Evolutionary conservation across 345 rosid genomes (phyloP), one percentile per base, ranked within the genome.

Genomic region (Fremontodendron californicum): DNA sequence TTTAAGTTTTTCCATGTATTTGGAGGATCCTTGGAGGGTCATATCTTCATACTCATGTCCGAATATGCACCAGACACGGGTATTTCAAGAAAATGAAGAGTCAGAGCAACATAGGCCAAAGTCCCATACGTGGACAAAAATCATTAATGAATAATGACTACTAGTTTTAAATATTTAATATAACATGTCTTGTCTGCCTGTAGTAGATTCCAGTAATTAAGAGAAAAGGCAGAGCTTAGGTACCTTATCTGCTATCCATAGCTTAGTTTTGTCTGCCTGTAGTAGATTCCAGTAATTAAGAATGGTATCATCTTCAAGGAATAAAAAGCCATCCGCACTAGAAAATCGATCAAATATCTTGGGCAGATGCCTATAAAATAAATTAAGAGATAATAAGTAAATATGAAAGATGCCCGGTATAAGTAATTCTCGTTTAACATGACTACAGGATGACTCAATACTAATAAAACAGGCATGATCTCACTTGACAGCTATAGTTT

Each of bases 201-300:
- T n/a, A n/a, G n/a, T n/a, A n/a, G n/a, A n/a, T n/a, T n/a, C n/a
- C n/a, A n/a, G n/a, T n/a, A n/a, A n/a, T n/a, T n/a, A n/a, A 15
- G 35, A 46, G 35, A 27, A 64, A 19, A 77, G 63, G 29, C 3
- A 23, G 42, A 15, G n/a, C 16, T 19, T 37, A 43, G 27, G 73
- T 85, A 92, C 99, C 97, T 92, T 92, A 85, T 96, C 88, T 27
- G 99, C 88, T 51, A 91, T 91, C 99, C 99, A 96, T 70, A 96
- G 86, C 85, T 92, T 96, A 68, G 84, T 83, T 88, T 91, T 94
- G 90, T 94, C 97, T 4, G 97, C 99, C 77, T 86, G 97, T 84
- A 90, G 88, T 78, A 96, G 81, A 86, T 91, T 96, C 99, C 99
- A 96, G 82, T 96, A 94, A 81, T 96, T 94, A 76, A 96, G 97